These are phyloP conservation scores for Diaporthe helianthi DNA, from an alignment of 2,329 filamentous ascomycete species.

Conservation along the genomic window DNA sequence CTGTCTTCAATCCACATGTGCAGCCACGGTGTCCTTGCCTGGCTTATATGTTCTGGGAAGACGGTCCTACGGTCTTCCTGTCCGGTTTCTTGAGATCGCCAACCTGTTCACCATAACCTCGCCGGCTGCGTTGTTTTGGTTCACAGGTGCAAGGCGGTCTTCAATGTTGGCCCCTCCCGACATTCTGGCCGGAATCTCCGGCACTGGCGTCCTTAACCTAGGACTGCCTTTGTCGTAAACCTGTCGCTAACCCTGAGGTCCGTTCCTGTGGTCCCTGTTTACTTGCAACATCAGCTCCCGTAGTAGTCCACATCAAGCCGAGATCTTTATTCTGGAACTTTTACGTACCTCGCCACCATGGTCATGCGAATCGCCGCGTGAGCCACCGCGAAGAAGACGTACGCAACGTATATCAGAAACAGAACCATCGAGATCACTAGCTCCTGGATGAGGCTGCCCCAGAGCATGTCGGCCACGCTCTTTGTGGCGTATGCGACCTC, in stretches of 20 bases:
- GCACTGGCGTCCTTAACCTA: neutral
- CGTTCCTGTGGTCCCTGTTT: slow-evolving; percentile 67
- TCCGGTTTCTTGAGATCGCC: slow-evolving; percentile 22
- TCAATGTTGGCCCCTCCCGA: too few species aligned
- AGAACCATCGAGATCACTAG: slow-evolving; percentile 80
- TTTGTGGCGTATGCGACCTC: slow-evolving; percentile 80
- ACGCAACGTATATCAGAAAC: slow-evolving; percentile 77
- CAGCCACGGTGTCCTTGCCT: slow-evolving; percentile 43
- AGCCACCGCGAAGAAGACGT: slow-evolving; percentile 76
- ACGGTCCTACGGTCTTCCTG: slow-evolving; percentile 37
- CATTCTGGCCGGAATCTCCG: slow-evolving; percentile 30
- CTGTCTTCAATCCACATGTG: too few species aligned
- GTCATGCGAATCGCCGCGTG: slow-evolving; percentile 70
- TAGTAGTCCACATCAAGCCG: neutral
- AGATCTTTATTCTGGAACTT: neutral
- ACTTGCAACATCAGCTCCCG: slow-evolving; percentile 42
- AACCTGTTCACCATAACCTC: slow-evolving; percentile 39
- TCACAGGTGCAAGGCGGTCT: neutral
- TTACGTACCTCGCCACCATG: slow-evolving; percentile 10
- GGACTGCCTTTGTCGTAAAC: slow-evolving; percentile 43
- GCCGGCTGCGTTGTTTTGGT: slow-evolving; percentile 36
- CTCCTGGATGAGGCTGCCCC: slow-evolving; percentile 74
- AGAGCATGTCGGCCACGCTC: slow-evolving; percentile 72
- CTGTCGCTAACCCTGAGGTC: slow-evolving; percentile 57
- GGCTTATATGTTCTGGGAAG: slow-evolving; percentile 39